Base-by-base conservation (phyloP, 2,329 filamentous ascomycete species). In the Ophiosphaerella herpotricha region DNA sequence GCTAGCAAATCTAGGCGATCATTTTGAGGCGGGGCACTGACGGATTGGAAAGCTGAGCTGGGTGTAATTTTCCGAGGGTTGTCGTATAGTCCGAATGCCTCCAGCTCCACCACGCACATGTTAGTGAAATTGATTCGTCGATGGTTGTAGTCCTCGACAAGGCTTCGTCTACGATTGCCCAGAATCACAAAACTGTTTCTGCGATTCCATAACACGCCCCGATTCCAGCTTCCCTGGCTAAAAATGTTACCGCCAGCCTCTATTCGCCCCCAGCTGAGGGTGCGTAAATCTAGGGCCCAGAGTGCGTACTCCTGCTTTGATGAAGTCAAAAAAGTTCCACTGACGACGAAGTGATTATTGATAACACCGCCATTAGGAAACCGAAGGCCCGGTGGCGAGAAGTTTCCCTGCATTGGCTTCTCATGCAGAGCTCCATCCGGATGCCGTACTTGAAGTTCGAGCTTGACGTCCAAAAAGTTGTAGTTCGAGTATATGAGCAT, bases 401-500 rank as follows among this genome's bases (percentile, higher is more conserved):
- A 90, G 5, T 85, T 82, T 14, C 90, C 89, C 14, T 87, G 86
- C 93, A 99, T 97, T 23, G 89, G 84, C 74, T 90, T 92, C 72
- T 99, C 94, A 1, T 85, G 84, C 45, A 99, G 77, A 0, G 85
- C 86, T 26, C 94, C 93, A 70, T 97, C 92, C 1, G 90, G 84
- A 7, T 89, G 80, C 44, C 94, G 85, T 40, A 99, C 85, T 73
- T 97, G 94, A 33, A 99, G 78, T 73, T 99, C 94, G 21, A 99
- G 78, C 71, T 96, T 97, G 59, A 99, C 94, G 64, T 99, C 93
- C 47, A 99, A 74, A 67, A 99, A 99, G 74, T 99, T 97, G 75
- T 99, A 99, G 71, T 99, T 99, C 21, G 93, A 97, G 73, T 99
- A 99, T 39, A 99, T 95, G 55, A 99, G 82, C 91, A 97, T 97